Conservation (phyloP, 805 yeast species). For the Wickerhamiella bombiphila region DNA sequence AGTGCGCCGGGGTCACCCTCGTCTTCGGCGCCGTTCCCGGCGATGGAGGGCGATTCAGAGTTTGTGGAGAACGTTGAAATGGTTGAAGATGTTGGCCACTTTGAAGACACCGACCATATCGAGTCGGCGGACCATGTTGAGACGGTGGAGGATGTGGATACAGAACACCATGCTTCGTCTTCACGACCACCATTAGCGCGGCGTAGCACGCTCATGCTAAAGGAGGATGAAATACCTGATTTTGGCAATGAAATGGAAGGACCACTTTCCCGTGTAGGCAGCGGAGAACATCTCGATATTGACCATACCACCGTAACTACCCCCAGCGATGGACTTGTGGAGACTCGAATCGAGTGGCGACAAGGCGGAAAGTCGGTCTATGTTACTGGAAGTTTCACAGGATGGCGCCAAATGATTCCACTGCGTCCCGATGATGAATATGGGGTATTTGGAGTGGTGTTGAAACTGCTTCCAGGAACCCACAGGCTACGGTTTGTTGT, state of each 20-base stretch:
- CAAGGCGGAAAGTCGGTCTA: constrained; percentile 95
- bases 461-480: constrained; percentile 61
- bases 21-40: constrained; percentile 1
- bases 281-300: constrained; percentile 21
- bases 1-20: constrained; percentile 1
- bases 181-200: constrained; percentile 12
- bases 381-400: constrained; percentile 94
- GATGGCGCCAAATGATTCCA: constrained; percentile 97
- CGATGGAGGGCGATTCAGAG: constrained; percentile 1
- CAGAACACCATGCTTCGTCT: not conserved
- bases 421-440: constrained; percentile 33
- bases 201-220: constrained; percentile 16
- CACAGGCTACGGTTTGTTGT: constrained; percentile 88
- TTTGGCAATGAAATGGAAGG: constrained; percentile 13
- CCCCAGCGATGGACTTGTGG: constrained; percentile 15
- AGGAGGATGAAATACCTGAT: constrained; percentile 11
- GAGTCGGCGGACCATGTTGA: constrained; percentile 7
- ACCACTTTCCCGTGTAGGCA: constrained; percentile 18
- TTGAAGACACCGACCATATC: constrained; percentile 1
- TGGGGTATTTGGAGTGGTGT: constrained; percentile 21
- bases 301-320: constrained; percentile 4
- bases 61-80: constrained; percentile 4
- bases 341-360: constrained; percentile 43
- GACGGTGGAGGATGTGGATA: constrained; percentile 2
- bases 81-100: constrained; percentile 3